Evolutionary conservation across 2,329 filamentous ascomycete genomes (phyloP), one percentile per base, ranked within the genome.

Genomic region (Colletotrichum sp.): DNA sequence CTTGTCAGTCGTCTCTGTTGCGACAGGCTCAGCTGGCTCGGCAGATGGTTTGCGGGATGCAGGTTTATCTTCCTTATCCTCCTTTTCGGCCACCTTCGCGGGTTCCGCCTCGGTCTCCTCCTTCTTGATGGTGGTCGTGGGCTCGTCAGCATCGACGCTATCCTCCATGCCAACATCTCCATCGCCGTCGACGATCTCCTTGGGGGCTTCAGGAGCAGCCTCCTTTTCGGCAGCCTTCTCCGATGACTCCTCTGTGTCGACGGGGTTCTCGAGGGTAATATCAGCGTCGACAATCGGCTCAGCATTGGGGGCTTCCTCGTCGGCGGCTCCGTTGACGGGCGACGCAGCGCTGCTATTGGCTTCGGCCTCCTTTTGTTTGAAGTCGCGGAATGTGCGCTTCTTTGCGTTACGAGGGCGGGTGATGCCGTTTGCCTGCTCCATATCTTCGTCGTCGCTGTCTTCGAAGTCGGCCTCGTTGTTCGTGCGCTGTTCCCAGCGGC

Each of bases 401-500:
- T 85, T 87, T 32, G 86, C 88, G 34, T 87, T 89, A 36, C 85
- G 84, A 39, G 84, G 85, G 63, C 80, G 81, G 68, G 91, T 93
- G 55, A 96, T 90, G 18, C 96, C 96, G 79, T 97, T 95, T 49
- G 90, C 90, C 57, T 88, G 88, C 57, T 91, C 91, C 84, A 95
- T 92, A 13, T 98, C 95, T 80, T 99, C 96, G 76, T 98, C 95
- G 76, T 98, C 96, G 78, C 95, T 98, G 59, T 97, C 95, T 75
- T 96, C 95, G 59, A 96, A 92, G 82, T 98, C 96, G 79, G 94
- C 95, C 9, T 95, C 92, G 74, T 95, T 92, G 69, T 93, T 91
- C 30, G 95, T 90, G 65, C 91, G 93, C 84, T 96, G 93, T 78
- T 99, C 96, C 89, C 95, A 96, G 78, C 93, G 92, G 44, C 95